Evolutionary conservation across 2,329 filamentous ascomycete species (phyloP), one percentile per base, ranked within the genome.

Genomic region (Xylariaceae sp.): DNA sequence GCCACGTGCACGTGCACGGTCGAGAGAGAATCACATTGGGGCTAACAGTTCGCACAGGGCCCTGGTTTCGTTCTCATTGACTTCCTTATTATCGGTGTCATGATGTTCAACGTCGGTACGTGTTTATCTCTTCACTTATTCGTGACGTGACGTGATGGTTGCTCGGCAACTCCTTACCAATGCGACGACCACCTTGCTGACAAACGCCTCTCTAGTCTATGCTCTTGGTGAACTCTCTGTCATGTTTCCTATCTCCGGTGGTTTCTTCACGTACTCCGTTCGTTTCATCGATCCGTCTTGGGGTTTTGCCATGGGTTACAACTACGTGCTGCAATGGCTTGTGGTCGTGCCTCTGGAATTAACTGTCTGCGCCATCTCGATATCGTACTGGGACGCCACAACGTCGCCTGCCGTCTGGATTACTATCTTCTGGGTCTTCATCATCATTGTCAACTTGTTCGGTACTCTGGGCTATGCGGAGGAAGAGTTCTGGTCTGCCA

Each of bases 401-500:
- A 73, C 76, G 45, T 78, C 71, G 37, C 68, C 76, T 45, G 78
- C 71, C 18, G 80, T 84, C 44, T 86, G 82, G 76, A 81, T 86
- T 53, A 76, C 79, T 4, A 73, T 85, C 2, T 86, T 86, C 67
- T 74, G 83, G 3, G 71, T 75, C 23, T 68, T 77, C 18, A 79
- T 86, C 30, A 74, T 82, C 15, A 66, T 78, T 3, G 75, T 85
- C 70, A 83, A 84, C 67, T 64, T 85, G 50, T 84, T 84, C 51
- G 83, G 83, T 10, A 78, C 82, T 1, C 72, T 80, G 2, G 80
- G 80, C 5, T 83, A 83, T 59, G 81, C 75, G 10, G 82, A 81
- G 66, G 84, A 86, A 59, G 84, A 88, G 66, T 87, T 86, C 66
- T 76, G 80, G 68, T 77, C 85, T 1, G 78, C 80, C 4, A 70